These are phyloP conservation scores for Epichloe glyceriae DNA, from an alignment of 2,329 filamentous ascomycete genomes.

Conservation along the genomic window DNA sequence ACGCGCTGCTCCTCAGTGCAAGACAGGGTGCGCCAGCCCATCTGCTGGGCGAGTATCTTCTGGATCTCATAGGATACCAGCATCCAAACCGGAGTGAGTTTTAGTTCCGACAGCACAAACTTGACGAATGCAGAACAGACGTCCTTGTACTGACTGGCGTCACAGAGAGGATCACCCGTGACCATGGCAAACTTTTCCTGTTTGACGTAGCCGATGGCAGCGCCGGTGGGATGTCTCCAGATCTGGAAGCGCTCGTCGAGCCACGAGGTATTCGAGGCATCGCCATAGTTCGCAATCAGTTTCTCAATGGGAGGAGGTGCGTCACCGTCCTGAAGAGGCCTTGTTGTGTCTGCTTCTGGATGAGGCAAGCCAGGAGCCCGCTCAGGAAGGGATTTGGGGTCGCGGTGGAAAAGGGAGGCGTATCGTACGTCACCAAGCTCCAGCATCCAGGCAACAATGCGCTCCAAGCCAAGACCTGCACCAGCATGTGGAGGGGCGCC, in stretches of 20 bases:
- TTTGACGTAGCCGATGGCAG: constrained; percentile 71
- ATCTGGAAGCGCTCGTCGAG: constrained; percentile 78
- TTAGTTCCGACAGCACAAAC: constrained; percentile 55
- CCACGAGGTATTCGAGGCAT: constrained; percentile 90
- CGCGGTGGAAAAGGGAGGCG: constrained; percentile 74
- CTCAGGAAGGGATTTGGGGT: constrained; percentile 73
- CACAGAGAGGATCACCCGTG: constrained; percentile 78
- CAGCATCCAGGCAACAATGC: constrained; percentile 74
- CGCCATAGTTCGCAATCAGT: constrained; percentile 88
- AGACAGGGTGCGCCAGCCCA: constrained; percentile 80
- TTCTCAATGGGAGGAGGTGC: constrained; percentile 68
- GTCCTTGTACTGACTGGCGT: constrained; percentile 59
- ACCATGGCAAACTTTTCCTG: constrained; percentile 69
- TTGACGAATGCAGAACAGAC: constrained; percentile 64
- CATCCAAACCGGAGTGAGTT: constrained; percentile 76
- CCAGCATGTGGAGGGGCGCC: constrained; percentile 83
- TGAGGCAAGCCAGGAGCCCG: constrained; percentile 59
- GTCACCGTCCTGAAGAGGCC: constrained; percentile 33
- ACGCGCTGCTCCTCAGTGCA: constrained; percentile 84
- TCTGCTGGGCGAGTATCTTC: constrained; percentile 63
- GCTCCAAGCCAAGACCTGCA: constrained; percentile 80
- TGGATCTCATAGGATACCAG: constrained; percentile 70
- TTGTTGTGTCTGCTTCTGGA: constrained; percentile 68
- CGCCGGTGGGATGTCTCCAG: constrained; percentile 77
- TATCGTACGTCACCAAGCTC: constrained; percentile 82